Evolutionary conservation across 768 basidiomycete species (phyloP).

Genomic region (Terana coerulea): DNA sequence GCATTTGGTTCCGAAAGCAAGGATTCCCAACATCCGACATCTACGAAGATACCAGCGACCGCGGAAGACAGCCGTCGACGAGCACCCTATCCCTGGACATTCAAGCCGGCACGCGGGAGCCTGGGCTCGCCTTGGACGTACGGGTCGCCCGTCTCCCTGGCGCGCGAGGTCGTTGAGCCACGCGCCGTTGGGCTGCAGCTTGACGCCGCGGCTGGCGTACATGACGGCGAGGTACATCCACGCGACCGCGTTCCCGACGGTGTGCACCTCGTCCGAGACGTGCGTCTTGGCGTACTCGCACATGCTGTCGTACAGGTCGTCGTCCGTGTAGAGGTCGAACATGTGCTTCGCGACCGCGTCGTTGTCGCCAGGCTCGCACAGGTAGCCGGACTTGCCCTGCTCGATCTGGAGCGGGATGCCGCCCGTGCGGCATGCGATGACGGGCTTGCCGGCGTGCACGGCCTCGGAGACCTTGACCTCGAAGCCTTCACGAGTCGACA

Average conservation of each 20-base stretch:
- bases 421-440: conserved; percentile 82
- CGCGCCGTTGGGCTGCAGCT: conserved; percentile 75
- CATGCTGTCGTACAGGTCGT: conserved; percentile 45
- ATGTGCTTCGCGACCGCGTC: conserved; percentile 71
- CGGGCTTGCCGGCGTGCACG: conserved; percentile 84
- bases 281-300: conserved; percentile 45
- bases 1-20: neutral
- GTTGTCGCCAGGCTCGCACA: conserved; percentile 77
- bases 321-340: conserved; percentile 74
- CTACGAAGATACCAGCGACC: neutral
- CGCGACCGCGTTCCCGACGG: conserved; percentile 71
- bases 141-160: conserved; percentile 67
- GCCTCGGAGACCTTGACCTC: conserved; percentile 97
- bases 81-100: conserved; percentile 46
- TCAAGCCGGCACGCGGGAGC: conserved; percentile 58
- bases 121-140: conserved; percentile 67
- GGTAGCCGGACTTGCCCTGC: conserved; percentile 84
- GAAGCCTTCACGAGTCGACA: conserved; percentile 93
- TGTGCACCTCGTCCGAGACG: conserved; percentile 81
- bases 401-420: conserved; percentile 92
- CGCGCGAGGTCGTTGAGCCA: conserved; percentile 84
- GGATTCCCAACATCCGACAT: neutral
- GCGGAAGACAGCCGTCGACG: neutral
- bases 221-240: conserved; percentile 76
- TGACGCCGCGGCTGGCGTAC: conserved; percentile 66